Conservation (phyloP, 495 filamentous ascomycete genomes). For the Penicillium pulvis region DNA sequence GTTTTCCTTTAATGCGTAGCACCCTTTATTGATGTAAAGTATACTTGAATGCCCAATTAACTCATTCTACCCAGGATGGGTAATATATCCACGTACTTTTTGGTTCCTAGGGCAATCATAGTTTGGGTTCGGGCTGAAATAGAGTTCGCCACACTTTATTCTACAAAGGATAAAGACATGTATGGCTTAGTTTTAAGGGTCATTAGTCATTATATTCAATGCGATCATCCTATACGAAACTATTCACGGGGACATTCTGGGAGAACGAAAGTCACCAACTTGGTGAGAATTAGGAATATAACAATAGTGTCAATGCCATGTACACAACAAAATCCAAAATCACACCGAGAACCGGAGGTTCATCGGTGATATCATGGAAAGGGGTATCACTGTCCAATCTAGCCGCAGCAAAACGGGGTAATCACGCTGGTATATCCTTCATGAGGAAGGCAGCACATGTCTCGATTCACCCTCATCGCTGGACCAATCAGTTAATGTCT, state of each 20-base stretch:
- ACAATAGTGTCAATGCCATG: not conserved
- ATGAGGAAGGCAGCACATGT: slow-evolving; percentile 8
- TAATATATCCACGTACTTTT: too few species aligned
- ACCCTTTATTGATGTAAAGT: too few species aligned
- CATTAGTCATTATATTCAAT: not conserved
- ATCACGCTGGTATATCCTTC: not conserved
- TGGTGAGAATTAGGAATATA: not conserved
- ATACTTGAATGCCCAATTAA: too few species aligned
- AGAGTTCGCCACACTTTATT: too few species aligned
- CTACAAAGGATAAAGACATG: too few species aligned
- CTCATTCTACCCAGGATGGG: too few species aligned
- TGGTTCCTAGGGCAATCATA: too few species aligned
- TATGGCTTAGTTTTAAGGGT: too few species aligned
- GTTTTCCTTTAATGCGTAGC: too few species aligned
- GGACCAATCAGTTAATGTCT: slow-evolving; percentile 16
- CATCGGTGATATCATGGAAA: not conserved
- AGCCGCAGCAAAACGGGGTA: not conserved
- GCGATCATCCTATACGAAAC: not conserved
- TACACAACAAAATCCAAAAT: not conserved
- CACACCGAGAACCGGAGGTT: not conserved
- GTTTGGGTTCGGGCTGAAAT: too few species aligned
- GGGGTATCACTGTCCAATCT: slow-evolving; percentile 6
- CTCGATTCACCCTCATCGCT: slow-evolving; percentile 23
- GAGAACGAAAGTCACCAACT: not conserved
- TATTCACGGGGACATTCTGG: not conserved